Conservation (phyloP, 805 yeast genomes). For the Komagataella ulmi region DNA sequence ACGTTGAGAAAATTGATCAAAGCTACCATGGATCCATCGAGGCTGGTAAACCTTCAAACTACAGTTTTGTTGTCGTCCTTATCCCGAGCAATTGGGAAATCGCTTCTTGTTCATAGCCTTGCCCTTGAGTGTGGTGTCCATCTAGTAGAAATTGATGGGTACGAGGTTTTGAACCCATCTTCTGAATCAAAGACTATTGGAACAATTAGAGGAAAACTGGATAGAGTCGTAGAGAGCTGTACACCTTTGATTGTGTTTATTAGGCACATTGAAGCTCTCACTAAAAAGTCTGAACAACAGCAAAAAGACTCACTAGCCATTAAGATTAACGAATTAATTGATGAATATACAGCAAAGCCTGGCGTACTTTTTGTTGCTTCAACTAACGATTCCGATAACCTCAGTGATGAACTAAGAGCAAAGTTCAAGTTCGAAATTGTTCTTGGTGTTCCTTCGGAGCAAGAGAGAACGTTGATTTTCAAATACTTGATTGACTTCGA, state of each 20-base stretch:
- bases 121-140: conserved; percentile 52
- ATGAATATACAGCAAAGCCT: conserved; percentile 33
- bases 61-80: conserved; percentile 55
- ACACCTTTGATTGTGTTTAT: conserved; percentile 39
- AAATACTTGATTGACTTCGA: conserved; percentile 23
- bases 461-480: conserved; percentile 58
- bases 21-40: conserved; percentile 28
- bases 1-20: conserved; percentile 38
- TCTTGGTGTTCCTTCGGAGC: conserved; percentile 66
- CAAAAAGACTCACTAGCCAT: conserved; percentile 31
- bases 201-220: conserved; percentile 60
- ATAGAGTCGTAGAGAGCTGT: conserved; percentile 36
- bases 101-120: conserved; percentile 42
- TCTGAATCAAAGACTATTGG: conserved; percentile 75
- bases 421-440: conserved; percentile 65
- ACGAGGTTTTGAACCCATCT: conserved; percentile 51
- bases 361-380: conserved; percentile 51
- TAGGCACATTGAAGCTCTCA: conserved; percentile 66
- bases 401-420: conserved; percentile 55
- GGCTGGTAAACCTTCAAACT: conserved; percentile 33
- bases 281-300: conserved; percentile 51
- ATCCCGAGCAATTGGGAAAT: conserved; percentile 70
- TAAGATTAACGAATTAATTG: conserved; percentile 43
- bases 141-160: conserved; percentile 55
- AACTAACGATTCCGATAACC: conserved; percentile 49